These are phyloP conservation scores for Austroboletus niveus DNA, from an alignment of 1,284 basidiomycete genomes.

Conservation along the genomic window DNA sequence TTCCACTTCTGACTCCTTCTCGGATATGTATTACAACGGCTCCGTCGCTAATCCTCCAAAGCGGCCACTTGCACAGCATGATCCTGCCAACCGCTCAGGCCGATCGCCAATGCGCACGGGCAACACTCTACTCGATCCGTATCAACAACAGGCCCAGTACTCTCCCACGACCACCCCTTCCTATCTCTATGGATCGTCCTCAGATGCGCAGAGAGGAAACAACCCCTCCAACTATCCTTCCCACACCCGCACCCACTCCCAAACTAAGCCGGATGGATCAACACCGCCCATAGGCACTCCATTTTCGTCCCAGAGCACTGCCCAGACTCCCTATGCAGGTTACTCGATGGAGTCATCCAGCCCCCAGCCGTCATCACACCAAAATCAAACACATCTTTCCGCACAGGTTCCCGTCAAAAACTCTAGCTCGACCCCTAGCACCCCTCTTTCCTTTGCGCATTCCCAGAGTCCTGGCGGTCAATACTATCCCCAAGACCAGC, in stretches of 20 bases:
- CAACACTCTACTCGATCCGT: constrained; percentile 61
- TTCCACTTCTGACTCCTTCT: constrained; percentile 46
- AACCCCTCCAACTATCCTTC: constrained; percentile 46
- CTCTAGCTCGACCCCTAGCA: constrained; percentile 52
- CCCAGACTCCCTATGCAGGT: constrained; percentile 36
- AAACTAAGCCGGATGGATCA: constrained; percentile 52
- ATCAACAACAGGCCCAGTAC: constrained; percentile 64
- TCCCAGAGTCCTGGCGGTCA: constrained; percentile 46
- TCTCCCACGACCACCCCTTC: constrained; percentile 52
- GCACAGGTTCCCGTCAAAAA: constrained; percentile 31
- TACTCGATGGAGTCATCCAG: constrained; percentile 61
- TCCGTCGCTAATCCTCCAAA: constrained; percentile 50
- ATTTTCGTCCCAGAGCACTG: constrained; percentile 50
- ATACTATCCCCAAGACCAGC: constrained; percentile 60
- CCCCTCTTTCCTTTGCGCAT: constrained; percentile 65
- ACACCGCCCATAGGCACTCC: constrained; percentile 52
- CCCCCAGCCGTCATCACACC: constrained; percentile 50
- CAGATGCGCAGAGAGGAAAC: constrained; percentile 45
- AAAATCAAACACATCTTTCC: constrained; percentile 38
- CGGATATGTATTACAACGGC: constrained; percentile 63
- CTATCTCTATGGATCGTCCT: constrained; percentile 51
- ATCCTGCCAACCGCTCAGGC: constrained; percentile 47
- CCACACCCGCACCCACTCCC: constrained; percentile 60
- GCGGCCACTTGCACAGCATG: constrained; percentile 53
- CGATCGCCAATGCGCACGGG: constrained; percentile 62